Conservation (phyloP, 2,329 filamentous ascomycete species). For the Aspergillus sojae region DNA sequence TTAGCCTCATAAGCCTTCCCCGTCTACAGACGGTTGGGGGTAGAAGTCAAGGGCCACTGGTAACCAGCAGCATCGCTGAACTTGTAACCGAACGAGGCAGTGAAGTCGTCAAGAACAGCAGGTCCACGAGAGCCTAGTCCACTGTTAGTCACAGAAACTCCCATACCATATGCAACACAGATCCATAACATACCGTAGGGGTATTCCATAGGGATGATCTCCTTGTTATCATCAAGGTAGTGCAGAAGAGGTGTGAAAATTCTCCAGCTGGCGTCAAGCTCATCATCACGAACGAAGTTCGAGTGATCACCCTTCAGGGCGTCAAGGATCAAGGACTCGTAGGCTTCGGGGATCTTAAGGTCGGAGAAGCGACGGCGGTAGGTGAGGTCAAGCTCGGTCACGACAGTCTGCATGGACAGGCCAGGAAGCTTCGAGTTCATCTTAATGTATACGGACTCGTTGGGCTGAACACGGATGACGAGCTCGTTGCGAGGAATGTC, state of each 20-base stretch:
- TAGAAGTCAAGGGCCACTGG: conserved; percentile 84
- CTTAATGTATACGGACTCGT: conserved; percentile 99
- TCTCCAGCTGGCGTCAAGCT: conserved; percentile 96
- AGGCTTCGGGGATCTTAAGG: conserved; percentile 98
- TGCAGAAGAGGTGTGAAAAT: conserved; percentile 97
- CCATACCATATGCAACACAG: neutral
- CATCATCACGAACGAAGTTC: conserved; percentile 97
- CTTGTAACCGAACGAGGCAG: conserved; percentile 96
- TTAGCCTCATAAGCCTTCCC: conserved; percentile 5
- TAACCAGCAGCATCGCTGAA: conserved; percentile 96
- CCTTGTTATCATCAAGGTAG: conserved; percentile 98
- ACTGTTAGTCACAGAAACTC: conserved; percentile 11
- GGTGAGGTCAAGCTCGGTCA: conserved; percentile 96
- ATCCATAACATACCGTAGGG: conserved; percentile 78
- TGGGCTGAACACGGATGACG: conserved; percentile 98
- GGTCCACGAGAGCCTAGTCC: conserved; percentile 86
- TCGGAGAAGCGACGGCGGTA: conserved; percentile 98
- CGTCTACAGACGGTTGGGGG: conserved; percentile 77
- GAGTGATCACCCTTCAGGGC: conserved; percentile 98
- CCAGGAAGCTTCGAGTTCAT: conserved; percentile 99
- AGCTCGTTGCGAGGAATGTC: conserved; percentile 99
- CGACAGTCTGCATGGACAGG: conserved; percentile 98
- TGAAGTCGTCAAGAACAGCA: conserved; percentile 96
- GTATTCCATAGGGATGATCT: conserved; percentile 99
- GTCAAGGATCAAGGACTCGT: conserved; percentile 96